phyloP scores from a whole-genome alignment of 2,329 filamentous ascomycete species.

The Ophiostoma himal-ulmi region DNA sequence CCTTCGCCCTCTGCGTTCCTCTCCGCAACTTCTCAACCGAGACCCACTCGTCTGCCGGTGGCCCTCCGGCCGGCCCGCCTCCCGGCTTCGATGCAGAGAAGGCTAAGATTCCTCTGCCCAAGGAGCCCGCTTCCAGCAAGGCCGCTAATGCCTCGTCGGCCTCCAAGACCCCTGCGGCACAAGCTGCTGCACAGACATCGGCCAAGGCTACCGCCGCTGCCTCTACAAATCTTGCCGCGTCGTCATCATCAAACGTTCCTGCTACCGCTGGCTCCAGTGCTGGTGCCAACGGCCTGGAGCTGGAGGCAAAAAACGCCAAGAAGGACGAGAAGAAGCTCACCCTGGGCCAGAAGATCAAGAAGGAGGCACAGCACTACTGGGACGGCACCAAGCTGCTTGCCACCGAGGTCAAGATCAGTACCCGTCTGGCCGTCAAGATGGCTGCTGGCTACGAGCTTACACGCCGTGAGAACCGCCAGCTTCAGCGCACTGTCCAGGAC shows the following conservation, averaged over 20 bases:
- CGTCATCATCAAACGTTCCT: conserved; percentile 9
- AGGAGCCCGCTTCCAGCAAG: conserved; percentile 39
- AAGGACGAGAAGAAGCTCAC: conserved; percentile 83
- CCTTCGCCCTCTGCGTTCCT: conserved; percentile 53
- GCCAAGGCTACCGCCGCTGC: conserved; percentile 1
- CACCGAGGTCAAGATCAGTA: conserved; percentile 89
- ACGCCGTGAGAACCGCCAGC: conserved; percentile 84
- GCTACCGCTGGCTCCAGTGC: conserved; percentile 19
- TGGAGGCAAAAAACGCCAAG: conserved; percentile 54
- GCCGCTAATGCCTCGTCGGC: conserved; percentile 27
- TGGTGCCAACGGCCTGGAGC: conserved; percentile 33
- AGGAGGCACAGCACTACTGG: conserved; percentile 92
- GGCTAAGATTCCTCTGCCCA: conserved; percentile 75
- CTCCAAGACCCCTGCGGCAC: conserved; percentile 29
- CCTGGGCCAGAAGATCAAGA: conserved; percentile 86
- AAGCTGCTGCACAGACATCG: not conserved
- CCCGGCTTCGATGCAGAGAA: conserved; percentile 87
- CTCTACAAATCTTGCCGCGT: conserved; percentile 8
- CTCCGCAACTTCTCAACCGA: conserved; percentile 54
- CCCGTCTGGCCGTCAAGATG: conserved; percentile 90
- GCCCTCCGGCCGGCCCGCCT: conserved; percentile 59
- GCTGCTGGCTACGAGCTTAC: conserved; percentile 94
- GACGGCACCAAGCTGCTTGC: conserved; percentile 94
- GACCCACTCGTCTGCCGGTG: conserved; percentile 45
- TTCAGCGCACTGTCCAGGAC: conserved; percentile 90